phyloP scores from a whole-genome alignment of 2,329 filamentous ascomycete species.

The Zasmidium cellare region DNA sequence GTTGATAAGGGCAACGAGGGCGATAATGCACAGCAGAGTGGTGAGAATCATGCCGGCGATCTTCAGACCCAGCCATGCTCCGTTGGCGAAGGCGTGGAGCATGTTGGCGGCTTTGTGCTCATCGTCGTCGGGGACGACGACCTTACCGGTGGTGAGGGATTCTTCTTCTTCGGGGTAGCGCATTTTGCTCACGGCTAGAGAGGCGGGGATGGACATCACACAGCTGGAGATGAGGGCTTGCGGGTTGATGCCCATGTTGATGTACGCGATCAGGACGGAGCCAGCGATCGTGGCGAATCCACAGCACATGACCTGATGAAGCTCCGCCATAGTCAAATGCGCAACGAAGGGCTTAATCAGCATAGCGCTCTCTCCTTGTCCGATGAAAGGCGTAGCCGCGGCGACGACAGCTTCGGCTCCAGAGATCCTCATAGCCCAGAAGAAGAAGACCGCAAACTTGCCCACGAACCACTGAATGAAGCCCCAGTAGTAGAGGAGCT shows the following conservation, averaged over 20 bases:
- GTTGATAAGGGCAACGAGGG: slow-evolving; percentile 71
- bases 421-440: slow-evolving; percentile 83
- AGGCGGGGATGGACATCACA: slow-evolving; percentile 94
- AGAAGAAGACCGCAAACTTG: slow-evolving; percentile 89
- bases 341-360: slow-evolving; percentile 83
- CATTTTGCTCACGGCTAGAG: slow-evolving; percentile 83
- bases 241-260: slow-evolving; percentile 76
- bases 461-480: slow-evolving; percentile 85
- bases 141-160: slow-evolving; percentile 76
- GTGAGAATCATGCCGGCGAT: slow-evolving; percentile 80
- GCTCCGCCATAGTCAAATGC: slow-evolving; percentile 80
- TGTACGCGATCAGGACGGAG: slow-evolving; percentile 82
- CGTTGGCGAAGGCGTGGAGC: slow-evolving; percentile 81
- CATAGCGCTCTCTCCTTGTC: slow-evolving; percentile 92
- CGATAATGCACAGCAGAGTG: slow-evolving; percentile 81
- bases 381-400: slow-evolving; percentile 89
- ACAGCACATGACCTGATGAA: slow-evolving; percentile 90
- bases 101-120: slow-evolving; percentile 76
- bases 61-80: slow-evolving; percentile 82
- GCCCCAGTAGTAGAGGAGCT: slow-evolving; percentile 78
- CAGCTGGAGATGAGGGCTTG: slow-evolving; percentile 87
- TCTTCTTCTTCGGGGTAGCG: slow-evolving; percentile 87
- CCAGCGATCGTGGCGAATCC: slow-evolving; percentile 92
- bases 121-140: slow-evolving; percentile 77
- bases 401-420: slow-evolving; percentile 93